These are phyloP conservation scores for Aspergillus diversus DNA, from an alignment of 495 filamentous ascomycete species.

Conservation along the genomic window DNA sequence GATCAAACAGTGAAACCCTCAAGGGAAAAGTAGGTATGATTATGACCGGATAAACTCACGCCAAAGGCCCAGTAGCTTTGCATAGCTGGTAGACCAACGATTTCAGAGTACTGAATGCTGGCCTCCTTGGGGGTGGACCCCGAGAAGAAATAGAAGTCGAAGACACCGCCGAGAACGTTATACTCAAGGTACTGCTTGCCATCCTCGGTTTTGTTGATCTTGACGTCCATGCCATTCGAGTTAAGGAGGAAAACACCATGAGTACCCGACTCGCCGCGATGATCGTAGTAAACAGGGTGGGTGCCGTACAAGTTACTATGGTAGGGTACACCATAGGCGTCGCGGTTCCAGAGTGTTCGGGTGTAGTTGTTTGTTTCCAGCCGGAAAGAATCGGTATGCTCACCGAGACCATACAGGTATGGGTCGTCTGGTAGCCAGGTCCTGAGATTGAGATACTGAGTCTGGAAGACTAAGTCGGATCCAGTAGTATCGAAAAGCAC, in stretches of 20 bases:
- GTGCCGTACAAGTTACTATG: constrained; percentile 81
- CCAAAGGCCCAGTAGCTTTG: constrained; percentile 87
- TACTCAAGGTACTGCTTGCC: constrained; percentile 80
- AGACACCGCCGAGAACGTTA: constrained; percentile 76
- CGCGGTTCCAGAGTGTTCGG: constrained; percentile 79
- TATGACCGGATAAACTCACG: constrained; percentile 29
- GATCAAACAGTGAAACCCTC: neutral
- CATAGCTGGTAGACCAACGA: constrained; percentile 73
- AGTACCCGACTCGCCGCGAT: constrained; percentile 65
- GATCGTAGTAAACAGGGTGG: constrained; percentile 86
- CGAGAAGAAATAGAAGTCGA: constrained; percentile 85
- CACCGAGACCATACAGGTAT: constrained; percentile 79
- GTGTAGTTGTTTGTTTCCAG: constrained; percentile 75
- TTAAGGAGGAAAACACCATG: constrained; percentile 86
- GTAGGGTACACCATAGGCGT: constrained; percentile 66
- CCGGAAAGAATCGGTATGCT: constrained; percentile 74
- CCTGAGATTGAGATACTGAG: constrained; percentile 72
- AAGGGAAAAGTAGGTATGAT: neutral
- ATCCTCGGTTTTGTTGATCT: constrained; percentile 66
- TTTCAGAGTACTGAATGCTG: constrained; percentile 70
- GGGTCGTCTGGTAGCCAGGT: constrained; percentile 69
- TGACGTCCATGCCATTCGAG: constrained; percentile 87
- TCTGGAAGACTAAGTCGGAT: constrained; percentile 73
- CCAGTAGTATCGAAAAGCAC: constrained; percentile 80
- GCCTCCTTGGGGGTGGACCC: constrained; percentile 75